phyloP scores from a whole-genome alignment of 2,329 filamentous ascomycete species.

The Aspergillus viridinutans region DNA sequence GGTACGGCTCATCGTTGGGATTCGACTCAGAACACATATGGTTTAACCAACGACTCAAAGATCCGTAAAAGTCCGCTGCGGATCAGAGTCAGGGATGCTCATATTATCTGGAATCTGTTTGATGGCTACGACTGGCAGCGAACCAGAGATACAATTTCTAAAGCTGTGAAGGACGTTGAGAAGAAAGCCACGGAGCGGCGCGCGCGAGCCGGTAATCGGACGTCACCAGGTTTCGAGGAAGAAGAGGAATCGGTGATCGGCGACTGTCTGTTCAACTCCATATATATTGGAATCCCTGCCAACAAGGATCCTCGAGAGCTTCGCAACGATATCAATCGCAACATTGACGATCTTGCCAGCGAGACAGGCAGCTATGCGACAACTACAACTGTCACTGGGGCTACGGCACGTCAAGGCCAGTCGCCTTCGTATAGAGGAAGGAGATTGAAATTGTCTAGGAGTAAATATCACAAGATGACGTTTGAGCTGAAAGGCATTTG shows the following conservation, averaged over 20 bases:
- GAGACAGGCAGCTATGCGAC: constrained; percentile 88
- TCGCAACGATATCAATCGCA: constrained; percentile 76
- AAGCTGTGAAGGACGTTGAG: constrained; percentile 86
- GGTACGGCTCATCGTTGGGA: constrained; percentile 76
- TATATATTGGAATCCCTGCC: constrained; percentile 89
- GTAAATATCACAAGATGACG: constrained; percentile 89
- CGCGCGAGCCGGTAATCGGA: constrained; percentile 53
- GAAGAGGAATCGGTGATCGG: constrained; percentile 85
- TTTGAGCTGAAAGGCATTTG: constrained; percentile 86
- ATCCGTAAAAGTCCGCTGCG: constrained; percentile 67
- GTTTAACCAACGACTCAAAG: constrained; percentile 58
- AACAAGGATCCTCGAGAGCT: constrained; percentile 82
- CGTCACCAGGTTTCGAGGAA: constrained; percentile 51
- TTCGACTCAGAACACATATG: constrained; percentile 70
- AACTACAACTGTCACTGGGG: constrained; percentile 53
- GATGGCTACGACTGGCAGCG: constrained; percentile 96
- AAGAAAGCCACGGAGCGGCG: constrained; percentile 72
- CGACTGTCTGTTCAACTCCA: constrained; percentile 96
- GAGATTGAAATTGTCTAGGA: constrained; percentile 71
- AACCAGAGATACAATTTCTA: constrained; percentile 79
- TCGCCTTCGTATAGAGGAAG: constrained; percentile 44
- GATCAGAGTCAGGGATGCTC: constrained; percentile 76
- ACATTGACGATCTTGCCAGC: constrained; percentile 78
- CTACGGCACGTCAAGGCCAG: constrained; percentile 34
- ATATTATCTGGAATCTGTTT: constrained; percentile 95